Evolutionary conservation across 2,329 filamentous ascomycete genomes (phyloP).

Genomic region (Fusarium udum): DNA sequence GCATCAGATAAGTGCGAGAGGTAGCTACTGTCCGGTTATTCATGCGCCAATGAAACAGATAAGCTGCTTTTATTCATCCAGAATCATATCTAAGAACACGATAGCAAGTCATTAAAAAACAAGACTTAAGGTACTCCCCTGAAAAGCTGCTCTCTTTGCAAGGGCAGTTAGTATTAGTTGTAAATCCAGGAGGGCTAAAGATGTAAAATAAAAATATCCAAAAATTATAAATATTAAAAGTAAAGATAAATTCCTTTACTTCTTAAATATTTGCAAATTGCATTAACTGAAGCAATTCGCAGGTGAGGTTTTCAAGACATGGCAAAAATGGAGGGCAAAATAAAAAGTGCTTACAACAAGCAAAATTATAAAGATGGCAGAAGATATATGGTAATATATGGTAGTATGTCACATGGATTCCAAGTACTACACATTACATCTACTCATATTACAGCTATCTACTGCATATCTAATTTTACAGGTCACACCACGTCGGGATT

Average conservation of each 20-base stretch:
- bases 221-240: fast-evolving
- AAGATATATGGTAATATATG: slow-evolving; percentile 4
- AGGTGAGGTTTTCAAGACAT: background rate
- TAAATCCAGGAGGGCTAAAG: background rate
- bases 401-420: background rate
- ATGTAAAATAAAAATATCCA: background rate
- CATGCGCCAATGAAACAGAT: slow-evolving; percentile 52
- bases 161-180: background rate
- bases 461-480: background rate
- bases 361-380: slow-evolving; percentile 7
- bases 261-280: background rate
- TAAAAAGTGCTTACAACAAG: background rate
- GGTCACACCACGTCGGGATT: background rate
- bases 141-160: slow-evolving; percentile 2
- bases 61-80: background rate
- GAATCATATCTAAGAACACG: fast-evolving
- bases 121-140: slow-evolving; percentile 27
- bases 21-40: slow-evolving; percentile 52
- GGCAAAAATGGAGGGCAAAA: background rate
- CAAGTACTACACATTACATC: background rate
- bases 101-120: slow-evolving; percentile 23
- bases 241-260: too few relatives aligned
- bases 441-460: background rate
- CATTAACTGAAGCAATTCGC: fast-evolving
- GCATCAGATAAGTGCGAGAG: slow-evolving; percentile 48